Evolutionary conservation across 129 eudicot species (phyloP).

Genomic region (Flaveria trinervia): DNA sequence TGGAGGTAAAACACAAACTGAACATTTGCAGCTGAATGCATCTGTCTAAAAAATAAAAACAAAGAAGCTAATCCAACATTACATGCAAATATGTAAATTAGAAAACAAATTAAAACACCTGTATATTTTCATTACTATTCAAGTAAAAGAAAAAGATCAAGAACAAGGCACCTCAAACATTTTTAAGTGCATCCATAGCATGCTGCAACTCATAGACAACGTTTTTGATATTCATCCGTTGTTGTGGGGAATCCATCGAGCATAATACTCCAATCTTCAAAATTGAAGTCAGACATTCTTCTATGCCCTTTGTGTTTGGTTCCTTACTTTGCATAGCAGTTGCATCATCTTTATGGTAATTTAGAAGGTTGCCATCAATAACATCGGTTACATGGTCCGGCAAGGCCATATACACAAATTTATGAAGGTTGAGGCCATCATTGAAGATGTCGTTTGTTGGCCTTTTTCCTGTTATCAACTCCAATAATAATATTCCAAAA

Average conservation of each 20-base stretch:
- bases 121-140: neutral
- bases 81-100: neutral
- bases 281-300: conserved; percentile 28
- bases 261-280: conserved; percentile 38
- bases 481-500: conserved; percentile 39
- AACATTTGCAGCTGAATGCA: neutral
- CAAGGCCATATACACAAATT: conserved; percentile 14
- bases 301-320: conserved; percentile 7
- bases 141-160: neutral
- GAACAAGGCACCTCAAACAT: neutral
- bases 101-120: neutral
- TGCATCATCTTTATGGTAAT: conserved; percentile 8
- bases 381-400: conserved; percentile 24
- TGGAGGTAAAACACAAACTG: neutral
- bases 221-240: conserved; percentile 34
- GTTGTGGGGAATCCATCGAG: conserved; percentile 31
- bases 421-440: conserved; percentile 30
- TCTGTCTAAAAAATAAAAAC: neutral
- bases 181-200: conserved; percentile 10
- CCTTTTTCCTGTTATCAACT: conserved; percentile 41
- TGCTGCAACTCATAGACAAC: conserved; percentile 26
- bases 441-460: conserved; percentile 34
- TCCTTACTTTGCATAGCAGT: neutral
- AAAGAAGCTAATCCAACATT: neutral
- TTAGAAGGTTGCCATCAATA: conserved; percentile 30